Evolutionary conservation across 2,329 filamentous ascomycete genomes (phyloP), one percentile per base, ranked within the genome.

Genomic region (Aphanocladium album): DNA sequence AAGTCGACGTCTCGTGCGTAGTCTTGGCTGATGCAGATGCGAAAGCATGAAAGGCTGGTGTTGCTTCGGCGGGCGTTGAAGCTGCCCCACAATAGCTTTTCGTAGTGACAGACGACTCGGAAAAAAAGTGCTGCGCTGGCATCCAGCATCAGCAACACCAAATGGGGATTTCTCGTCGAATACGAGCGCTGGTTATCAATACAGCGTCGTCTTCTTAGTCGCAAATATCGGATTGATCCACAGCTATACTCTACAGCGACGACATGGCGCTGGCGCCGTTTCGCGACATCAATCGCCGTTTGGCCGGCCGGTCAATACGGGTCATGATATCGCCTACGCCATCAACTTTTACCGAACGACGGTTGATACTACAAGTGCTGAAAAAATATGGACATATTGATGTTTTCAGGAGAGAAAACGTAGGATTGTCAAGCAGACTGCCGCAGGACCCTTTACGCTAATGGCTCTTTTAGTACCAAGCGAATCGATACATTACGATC

Each of bases 261-360:
- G 5, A 60, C 8, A 57, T 51, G 51, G 53, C 33, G 45, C 25
- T 23, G 30, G 37, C 25, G 53, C 51, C 58, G 37, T 60, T 62
- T 54, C 49, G 57, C 61, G 41, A 23, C 16, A 45, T 60, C 43
- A 63, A 64, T 47, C 65, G 45, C 43, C 59, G 59, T 9, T 59
- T 68, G 50, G 27, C 63, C 73, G 72, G 45, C 67, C 77, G 64
- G 62, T 76, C 72, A 76, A 74, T 85, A 35, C 79, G 80, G 62
- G 66, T 86, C 63, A 76, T 75, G 41, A 82, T 84, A 21, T 69
- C 72, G n/a, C 83, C 83, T 16, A 67, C 77, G 14, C 83, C 83
- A 12, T 66, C 72, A n/a, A 80, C 64, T 51, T 79, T 86, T 64
- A 74, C 77, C 33, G 82, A 86, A 70, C 79, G 83, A 7, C 80